phyloP scores from a whole-genome alignment of 148 eudicot genomes.

The Dianthus caryophyllus region DNA sequence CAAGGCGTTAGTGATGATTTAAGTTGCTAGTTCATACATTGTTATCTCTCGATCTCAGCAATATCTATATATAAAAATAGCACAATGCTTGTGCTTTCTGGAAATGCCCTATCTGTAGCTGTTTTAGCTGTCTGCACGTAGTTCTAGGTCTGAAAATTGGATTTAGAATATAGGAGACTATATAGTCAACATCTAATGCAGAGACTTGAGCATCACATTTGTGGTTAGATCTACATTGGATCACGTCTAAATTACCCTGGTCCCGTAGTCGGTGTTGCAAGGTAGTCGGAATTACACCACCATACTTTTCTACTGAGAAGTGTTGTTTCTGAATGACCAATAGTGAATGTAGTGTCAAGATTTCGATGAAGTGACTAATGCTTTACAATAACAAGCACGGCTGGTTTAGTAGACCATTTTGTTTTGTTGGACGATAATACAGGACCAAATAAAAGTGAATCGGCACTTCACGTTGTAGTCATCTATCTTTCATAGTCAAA shows the following conservation, averaged over 20 bases:
- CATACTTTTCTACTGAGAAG: too few relatives aligned
- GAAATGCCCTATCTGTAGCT: not conserved
- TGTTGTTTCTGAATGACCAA: too few relatives aligned
- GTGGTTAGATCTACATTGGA: not conserved
- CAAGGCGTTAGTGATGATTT: not conserved
- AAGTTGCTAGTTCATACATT: not conserved
- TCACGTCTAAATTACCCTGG: not conserved
- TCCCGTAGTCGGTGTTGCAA: too few relatives aligned
- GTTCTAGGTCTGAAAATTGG: not conserved
- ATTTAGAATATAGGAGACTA: not conserved
- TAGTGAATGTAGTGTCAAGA: too few relatives aligned
- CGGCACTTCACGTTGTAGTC: too few relatives aligned
- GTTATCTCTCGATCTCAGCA: not conserved
- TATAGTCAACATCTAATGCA: not conserved
- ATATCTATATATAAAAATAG: not conserved
- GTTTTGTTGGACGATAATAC: too few relatives aligned
- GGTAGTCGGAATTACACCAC: too few relatives aligned
- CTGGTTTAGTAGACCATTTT: too few relatives aligned
- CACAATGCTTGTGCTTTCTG: not conserved
- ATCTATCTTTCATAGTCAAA: too few relatives aligned
- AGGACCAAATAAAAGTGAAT: too few relatives aligned
- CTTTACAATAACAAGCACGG: too few relatives aligned
- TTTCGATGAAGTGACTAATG: too few relatives aligned
- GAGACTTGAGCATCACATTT: not conserved
- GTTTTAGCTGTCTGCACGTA: not conserved